Conservation (phyloP, 2,329 filamentous ascomycete species). For the Pseudogymnoascus sp. region DNA sequence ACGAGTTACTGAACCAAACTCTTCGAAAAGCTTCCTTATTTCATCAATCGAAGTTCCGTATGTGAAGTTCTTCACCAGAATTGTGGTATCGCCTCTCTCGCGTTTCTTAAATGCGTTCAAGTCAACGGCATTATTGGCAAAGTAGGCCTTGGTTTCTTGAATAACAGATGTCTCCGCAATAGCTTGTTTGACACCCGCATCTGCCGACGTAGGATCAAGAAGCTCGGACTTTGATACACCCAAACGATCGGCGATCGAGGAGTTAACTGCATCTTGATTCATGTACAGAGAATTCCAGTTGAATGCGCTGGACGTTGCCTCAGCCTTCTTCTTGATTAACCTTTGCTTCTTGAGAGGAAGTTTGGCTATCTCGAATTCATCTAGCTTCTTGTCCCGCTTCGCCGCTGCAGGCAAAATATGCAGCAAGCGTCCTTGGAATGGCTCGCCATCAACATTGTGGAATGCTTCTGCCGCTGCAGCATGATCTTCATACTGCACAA, state of each 20-base stretch:
- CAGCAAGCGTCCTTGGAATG: slow-evolving; percentile 85
- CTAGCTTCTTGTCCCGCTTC: slow-evolving; percentile 73
- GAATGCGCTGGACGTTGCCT: slow-evolving; percentile 71
- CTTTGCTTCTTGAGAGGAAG: slow-evolving; percentile 91
- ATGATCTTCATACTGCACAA: slow-evolving; percentile 69
- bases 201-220: slow-evolving; percentile 88
- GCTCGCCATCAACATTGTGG: slow-evolving; percentile 68
- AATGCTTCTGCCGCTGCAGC: slow-evolving; percentile 72
- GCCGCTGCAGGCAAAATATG: slow-evolving; percentile 80
- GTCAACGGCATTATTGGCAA: slow-evolving; percentile 79
- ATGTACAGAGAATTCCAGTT: slow-evolving; percentile 99
- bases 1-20: slow-evolving; percentile 71
- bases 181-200: slow-evolving; percentile 92
- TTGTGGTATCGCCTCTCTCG: slow-evolving; percentile 75
- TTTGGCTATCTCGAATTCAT: slow-evolving; percentile 85
- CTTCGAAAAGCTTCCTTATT: slow-evolving; percentile 72
- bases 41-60: slow-evolving; percentile 75
- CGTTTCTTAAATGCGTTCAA: slow-evolving; percentile 82
- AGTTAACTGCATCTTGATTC: slow-evolving; percentile 91
- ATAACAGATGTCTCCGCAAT: slow-evolving; percentile 95
- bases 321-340: slow-evolving; percentile 75
- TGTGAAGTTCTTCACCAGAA: slow-evolving; percentile 92
- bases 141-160: slow-evolving; percentile 91
- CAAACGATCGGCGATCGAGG: slow-evolving; percentile 76
- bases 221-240: slow-evolving; percentile 87